Percentiles rank a stretch among this genome's conserved stretches.
These are phyloP conservation scores for Fusarium marasasianum DNA, from an alignment of 2,329 filamentous ascomycete species.

Conservation along the genomic window DNA sequence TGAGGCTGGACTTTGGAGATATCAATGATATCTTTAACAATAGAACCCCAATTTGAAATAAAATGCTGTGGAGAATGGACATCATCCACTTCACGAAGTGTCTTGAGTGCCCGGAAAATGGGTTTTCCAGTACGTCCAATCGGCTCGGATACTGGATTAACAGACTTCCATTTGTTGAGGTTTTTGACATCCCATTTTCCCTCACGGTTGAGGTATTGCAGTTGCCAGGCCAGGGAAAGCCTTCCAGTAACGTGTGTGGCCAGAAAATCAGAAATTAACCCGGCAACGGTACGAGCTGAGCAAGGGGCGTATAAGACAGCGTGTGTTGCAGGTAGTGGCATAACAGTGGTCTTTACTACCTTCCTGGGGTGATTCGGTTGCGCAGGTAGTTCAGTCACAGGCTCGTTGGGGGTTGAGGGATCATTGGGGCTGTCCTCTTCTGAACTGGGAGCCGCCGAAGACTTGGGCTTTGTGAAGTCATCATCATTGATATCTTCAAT, in stretches of 20 bases:
- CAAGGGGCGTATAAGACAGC: constrained; percentile 83
- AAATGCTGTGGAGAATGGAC: constrained; percentile 81
- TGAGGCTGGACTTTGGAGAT: constrained; percentile 92
- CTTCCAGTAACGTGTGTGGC: constrained; percentile 77
- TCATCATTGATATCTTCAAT: constrained; percentile 48
- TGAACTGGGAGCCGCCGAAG: constrained; percentile 30
- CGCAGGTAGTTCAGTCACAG: constrained; percentile 53
- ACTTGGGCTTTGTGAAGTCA: constrained; percentile 37
- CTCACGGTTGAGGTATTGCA: constrained; percentile 86
- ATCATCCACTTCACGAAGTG: constrained; percentile 87
- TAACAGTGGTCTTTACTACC: constrained; percentile 72
- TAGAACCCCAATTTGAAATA: constrained; percentile 70
- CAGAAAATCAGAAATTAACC: constrained; percentile 85
- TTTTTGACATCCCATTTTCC: constrained; percentile 99
- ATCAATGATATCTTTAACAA: constrained; percentile 83
- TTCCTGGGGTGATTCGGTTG: constrained; percentile 60
- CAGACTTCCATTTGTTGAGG: constrained; percentile 86
- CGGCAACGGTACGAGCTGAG: constrained; percentile 79
- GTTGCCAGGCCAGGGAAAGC: constrained; percentile 87
- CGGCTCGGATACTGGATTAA: constrained; percentile 78
- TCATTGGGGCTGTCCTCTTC: constrained; percentile 55
- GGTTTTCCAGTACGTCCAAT: constrained; percentile 66
- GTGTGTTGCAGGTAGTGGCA: constrained; percentile 83
- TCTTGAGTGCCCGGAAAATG: constrained; percentile 91
- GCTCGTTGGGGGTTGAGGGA: constrained; percentile 58